Evolutionary conservation across 1,284 basidiomycete genomes (phyloP), one percentile per base, ranked within the genome.

Genomic region (Trichosporon sp.): DNA sequence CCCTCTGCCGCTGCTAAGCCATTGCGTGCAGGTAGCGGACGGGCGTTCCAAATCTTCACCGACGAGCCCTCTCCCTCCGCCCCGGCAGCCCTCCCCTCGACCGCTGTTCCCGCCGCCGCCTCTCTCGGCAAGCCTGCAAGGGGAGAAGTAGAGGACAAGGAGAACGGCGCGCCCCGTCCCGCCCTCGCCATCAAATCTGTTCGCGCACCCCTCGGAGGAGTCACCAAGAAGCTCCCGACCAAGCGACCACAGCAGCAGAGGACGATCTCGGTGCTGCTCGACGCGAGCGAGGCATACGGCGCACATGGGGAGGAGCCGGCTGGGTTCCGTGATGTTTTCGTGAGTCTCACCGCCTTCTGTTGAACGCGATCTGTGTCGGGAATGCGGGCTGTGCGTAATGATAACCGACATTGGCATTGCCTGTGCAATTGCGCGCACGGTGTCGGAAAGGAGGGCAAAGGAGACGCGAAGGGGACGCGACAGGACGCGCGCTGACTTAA

Each of bases 251-350:
- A 59, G 32, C 61, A 8, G 40, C 64, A 40, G 11, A 12, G 54
- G 37, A 31, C 48, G 56, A 26, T 67, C n/a, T 1, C 32, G 37
- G 21, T 43, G 32, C 71, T 83, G 26, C 74, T 69, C 21, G 82
- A 83, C 76, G 81, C 83, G 6, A 80, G 77, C 67, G 78, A 79
- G 64, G 80, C 81, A 46, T 83, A 83, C 73, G 82, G 81, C 10
- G 82, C 80, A 21, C 76, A 26, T n/a, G 77, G 77, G 0, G 59
- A 64, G 56, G 78, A 79, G 68, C 82, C 82, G 4, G 72, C 63
- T 11, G 82, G 81, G 4, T 83, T 83, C 70, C 70, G 71, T 37
- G 63, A 66, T 37, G 59, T 63, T 63, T n/a, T 63, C 7, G 59
- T 63, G 59, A 63, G 59, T 63, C 26, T 26, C 26, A 26, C 35